Percentiles rank a stretch among this genome's conserved stretches.
Conservation (phyloP, 306 rosid species). For the Quillaja saponaria region DNA sequence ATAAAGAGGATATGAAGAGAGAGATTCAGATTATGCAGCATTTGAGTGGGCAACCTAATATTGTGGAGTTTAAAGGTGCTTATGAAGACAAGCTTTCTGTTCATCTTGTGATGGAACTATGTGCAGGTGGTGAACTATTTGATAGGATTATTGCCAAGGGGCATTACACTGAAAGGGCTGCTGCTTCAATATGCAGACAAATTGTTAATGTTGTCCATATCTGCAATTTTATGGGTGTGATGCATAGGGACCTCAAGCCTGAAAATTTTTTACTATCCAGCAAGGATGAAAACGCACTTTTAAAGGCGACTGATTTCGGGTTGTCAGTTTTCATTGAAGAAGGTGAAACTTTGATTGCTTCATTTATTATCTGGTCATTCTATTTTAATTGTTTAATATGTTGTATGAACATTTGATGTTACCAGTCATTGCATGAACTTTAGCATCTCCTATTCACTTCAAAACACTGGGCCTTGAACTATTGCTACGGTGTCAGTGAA, state of each 20-base stretch:
- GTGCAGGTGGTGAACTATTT: conserved; percentile 92
- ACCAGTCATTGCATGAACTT: too few relatives aligned
- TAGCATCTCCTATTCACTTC: too few relatives aligned
- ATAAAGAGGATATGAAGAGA: conserved; percentile 74
- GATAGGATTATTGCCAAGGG: conserved; percentile 89
- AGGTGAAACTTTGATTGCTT: conserved; percentile 42
- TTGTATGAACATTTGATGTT: neutral
- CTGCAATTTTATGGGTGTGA: conserved; percentile 92
- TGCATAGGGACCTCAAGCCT: conserved; percentile 92
- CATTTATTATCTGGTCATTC: conserved; percentile 11
- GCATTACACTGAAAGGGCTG: conserved; percentile 78
- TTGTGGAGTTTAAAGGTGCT: conserved; percentile 85
- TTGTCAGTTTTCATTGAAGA: conserved; percentile 87
- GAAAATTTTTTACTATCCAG: conserved; percentile 88
- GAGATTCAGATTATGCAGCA: conserved; percentile 95
- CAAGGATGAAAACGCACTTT: conserved; percentile 64
- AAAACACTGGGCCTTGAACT: too few relatives aligned
- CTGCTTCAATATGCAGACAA: conserved; percentile 75
- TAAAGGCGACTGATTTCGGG: conserved; percentile 91
- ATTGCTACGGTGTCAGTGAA: too few relatives aligned
- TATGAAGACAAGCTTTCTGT: conserved; percentile 79
- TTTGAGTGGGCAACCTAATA: conserved; percentile 86
- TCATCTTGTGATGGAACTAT: conserved; percentile 83
- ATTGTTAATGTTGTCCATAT: conserved; percentile 80
- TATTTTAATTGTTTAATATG: neutral